These are phyloP conservation scores for Penicillium fuscoglaucum DNA, from an alignment of 2,329 filamentous ascomycete genomes.

Conservation along the genomic window DNA sequence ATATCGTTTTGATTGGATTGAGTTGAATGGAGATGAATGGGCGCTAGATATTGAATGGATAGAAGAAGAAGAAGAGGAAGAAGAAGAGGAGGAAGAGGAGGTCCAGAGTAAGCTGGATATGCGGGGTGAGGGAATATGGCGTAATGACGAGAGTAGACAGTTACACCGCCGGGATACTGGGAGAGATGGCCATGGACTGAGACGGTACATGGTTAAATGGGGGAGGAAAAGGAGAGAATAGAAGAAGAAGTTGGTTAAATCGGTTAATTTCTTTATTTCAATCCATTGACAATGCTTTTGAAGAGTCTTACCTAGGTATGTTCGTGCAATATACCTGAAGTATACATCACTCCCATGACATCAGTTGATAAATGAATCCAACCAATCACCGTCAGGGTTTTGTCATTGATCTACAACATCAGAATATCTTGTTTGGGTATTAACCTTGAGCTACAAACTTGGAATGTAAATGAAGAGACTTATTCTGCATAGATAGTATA, in stretches of 20 bases:
- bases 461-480: too few relatives aligned
- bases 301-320: too few relatives aligned
- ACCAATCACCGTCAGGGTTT: constrained; percentile 18
- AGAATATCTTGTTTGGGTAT: neutral
- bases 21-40: neutral
- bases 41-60: neutral
- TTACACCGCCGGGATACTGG: constrained; percentile 5
- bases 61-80: constrained; percentile 1
- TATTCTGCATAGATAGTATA: too few relatives aligned
- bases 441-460: too few relatives aligned
- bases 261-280: neutral
- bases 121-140: constrained; percentile 7
- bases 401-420: constrained; percentile 15
- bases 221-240: neutral
- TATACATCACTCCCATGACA: constrained; percentile 14
- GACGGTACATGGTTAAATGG: neutral
- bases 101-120: neutral
- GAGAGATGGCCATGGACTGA: neutral
- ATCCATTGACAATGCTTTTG: neutral
- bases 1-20: constrained; percentile 1
- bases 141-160: constrained; percentile 9
- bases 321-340: neutral
- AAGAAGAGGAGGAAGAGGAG: constrained; percentile 1
- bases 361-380: constrained; percentile 10
- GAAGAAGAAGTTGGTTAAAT: neutral